Conservation (phyloP, 208 protist genomes). For the Trypanosomatidae sp. region DNA sequence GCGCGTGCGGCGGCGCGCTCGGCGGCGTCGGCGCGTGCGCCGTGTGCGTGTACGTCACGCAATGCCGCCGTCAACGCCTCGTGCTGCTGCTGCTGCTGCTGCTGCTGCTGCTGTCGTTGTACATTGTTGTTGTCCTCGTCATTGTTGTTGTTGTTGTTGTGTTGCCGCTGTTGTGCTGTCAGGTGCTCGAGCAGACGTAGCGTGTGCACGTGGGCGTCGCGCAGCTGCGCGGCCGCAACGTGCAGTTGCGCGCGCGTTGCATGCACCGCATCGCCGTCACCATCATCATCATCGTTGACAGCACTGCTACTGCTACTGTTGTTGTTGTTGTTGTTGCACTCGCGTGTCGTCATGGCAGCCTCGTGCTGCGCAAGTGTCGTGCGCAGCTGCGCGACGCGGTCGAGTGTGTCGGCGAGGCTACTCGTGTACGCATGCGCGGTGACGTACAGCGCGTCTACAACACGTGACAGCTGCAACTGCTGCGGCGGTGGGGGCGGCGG, state of each 20-base stretch:
- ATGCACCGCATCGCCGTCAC: slow-evolving; percentile 9
- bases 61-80: slow-evolving; percentile 15
- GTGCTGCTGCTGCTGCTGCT: slow-evolving; percentile 3
- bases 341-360: too few species aligned
- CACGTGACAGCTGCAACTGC: too few species aligned
- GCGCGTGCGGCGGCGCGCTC: slow-evolving; percentile 11
- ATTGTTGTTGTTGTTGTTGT: too few species aligned
- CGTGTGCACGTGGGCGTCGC: too few species aligned
- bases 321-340: slow-evolving; percentile 1
- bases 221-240: too few species aligned
- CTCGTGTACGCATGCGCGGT: slow-evolving; percentile 28
- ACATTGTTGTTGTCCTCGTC: too few species aligned
- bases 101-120: neutral
- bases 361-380: too few species aligned
- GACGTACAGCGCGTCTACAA: slow-evolving; percentile 32
- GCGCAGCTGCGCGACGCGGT: slow-evolving; percentile 51
- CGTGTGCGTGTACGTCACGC: slow-evolving; percentile 6
- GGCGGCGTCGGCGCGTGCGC: slow-evolving; percentile 4
- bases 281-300: slow-evolving; percentile 3
- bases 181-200: too few species aligned
- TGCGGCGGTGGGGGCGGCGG: too few species aligned
- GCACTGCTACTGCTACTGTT: slow-evolving; percentile 5
- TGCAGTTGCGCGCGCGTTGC: slow-evolving; percentile 6
- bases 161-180: too few species aligned
- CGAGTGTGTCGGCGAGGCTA: slow-evolving; percentile 55